Evolutionary conservation across 202 grass and related monocot species (phyloP), one percentile per base, ranked within the genome.

Genomic region (Zoysia matrella): DNA sequence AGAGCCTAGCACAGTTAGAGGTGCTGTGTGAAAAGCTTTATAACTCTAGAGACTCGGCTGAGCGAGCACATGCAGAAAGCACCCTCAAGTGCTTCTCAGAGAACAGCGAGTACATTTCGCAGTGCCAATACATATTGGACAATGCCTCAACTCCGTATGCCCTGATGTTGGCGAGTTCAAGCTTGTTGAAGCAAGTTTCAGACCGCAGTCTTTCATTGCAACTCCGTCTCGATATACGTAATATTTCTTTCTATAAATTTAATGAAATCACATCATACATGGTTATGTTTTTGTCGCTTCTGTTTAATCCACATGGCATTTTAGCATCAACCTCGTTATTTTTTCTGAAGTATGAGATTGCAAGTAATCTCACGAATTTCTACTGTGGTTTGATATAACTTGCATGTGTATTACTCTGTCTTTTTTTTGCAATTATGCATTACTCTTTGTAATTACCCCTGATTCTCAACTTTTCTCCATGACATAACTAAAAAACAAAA

Each of bases 81-180:
- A 95, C 97, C 79, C 86, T 99, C 80, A 99, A 99, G 85, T 99
- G 97, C 81, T 99, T 99, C 85, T 99, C 97, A 76, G 93, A 93
- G 86, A 99, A 96, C 86, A 89, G 91, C 75, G 97, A 96, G 81
- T 96, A 99, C 83, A 99, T 99, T 89, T 86, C 84, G 40, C 97
- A 99, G 71, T 99, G 97, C 84, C 97, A 99, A 83, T 99, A 96
- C 86, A 99, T 99, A 90, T 90, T 99, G 87, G 97, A 99, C 81
- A 99, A 99, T 90, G 97, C 97, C 60, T 92, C 92, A 69, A 99
- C 91, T 85, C 97, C 97, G 77, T 99, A 99, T 82, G 97, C 97
- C 65, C 79, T 99, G 85, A 99, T 99, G 89, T 80, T 99, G 89
- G 97, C 97, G 4, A 99, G 97, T 89, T 96, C 97, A 92, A 96